Conservation (phyloP, 2,329 filamentous ascomycete genomes). For the Claviceps sp. region DNA sequence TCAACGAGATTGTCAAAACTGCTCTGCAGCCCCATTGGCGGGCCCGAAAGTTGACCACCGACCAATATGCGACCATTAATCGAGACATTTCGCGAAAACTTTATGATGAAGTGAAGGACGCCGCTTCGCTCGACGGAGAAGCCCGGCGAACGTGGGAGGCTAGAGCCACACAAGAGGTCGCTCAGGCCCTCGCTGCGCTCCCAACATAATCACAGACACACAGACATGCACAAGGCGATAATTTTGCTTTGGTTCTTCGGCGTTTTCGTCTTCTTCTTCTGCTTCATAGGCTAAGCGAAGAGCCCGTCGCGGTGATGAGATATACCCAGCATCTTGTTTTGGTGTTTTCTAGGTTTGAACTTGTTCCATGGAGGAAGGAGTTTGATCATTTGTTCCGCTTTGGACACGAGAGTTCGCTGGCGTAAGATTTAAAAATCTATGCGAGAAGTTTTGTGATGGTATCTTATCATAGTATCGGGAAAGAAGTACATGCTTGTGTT, state of each 20-base stretch:
- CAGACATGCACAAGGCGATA: constrained; percentile 10
- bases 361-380: constrained; percentile 9
- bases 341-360: constrained; percentile 1
- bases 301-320: constrained; percentile 10
- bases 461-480: constrained; percentile 6
- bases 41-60: constrained; percentile 65
- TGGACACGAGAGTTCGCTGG: constrained; percentile 5
- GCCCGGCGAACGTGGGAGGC: constrained; percentile 60
- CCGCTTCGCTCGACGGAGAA: constrained; percentile 47
- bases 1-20: constrained; percentile 76
- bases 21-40: constrained; percentile 75
- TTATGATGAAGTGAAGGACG: constrained; percentile 54
- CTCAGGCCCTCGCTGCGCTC: constrained; percentile 53
- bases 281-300: constrained; percentile 4
- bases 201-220: constrained; percentile 26
- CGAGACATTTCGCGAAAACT: constrained; percentile 76
- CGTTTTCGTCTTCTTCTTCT: constrained; percentile 12
- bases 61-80: constrained; percentile 89
- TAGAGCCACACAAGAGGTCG: constrained; percentile 66
- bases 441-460: constrained; percentile 3
- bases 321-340: constrained; percentile 17
- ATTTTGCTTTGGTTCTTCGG: constrained; percentile 15
- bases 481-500: constrained; percentile 5
- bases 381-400: constrained; percentile 2
- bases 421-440: constrained; percentile 7